Base-by-base conservation (phyloP, 1,139 yeast genomes). In the Schwanniomyces etchellsii region DNA sequence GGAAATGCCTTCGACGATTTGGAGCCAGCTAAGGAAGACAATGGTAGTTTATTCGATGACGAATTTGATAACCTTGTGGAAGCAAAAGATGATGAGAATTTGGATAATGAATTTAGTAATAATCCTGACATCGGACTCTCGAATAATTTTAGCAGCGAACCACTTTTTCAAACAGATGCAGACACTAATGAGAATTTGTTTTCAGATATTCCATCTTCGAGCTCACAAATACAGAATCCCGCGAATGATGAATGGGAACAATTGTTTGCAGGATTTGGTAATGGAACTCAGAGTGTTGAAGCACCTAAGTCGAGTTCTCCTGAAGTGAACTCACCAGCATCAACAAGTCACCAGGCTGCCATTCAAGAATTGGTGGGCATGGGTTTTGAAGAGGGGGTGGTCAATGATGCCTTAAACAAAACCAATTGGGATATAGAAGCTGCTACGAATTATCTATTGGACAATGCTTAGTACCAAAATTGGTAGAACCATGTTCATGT, bases 161-260 rank as follows among this genome's bases (percentile, higher is more conserved):
- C 40, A 7, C 16, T 28, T 13, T 20, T 15, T 12, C 31, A 28
- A 13, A 22, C 11, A 26, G 14, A 21, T 20, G 17, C 20, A 25
- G 9, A 7, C 9, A 45, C 57, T 6, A 49, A 50, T 23, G 7
- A 7, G 12, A 23, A 23, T 7, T n/a, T 13, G 11, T 55, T 51
- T 31, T 62, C 67, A 5, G 58, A 57, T 31, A 58, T 59, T 34
- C 30, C 43, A 17, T 31, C 33, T 28, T 18, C 21, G 9, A 18
- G 10, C 9, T 10, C 14, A 9, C 14, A n/a, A 13, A n/a, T 13
- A 7, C 7, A 23, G 12, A 35, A 37, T 11, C 31, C 15, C 6
- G 31, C 12, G 11, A 71, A 73, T 35, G 95, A 85, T 47, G 96
- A 88, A 54, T 88, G 96, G 96, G 96, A 88, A 47, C 93, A 86